A percentile compares a stretch with the other conserved stretches of the same genome.
Evolutionary conservation across 164 flowering plant species (phyloP).

Genomic region (Brasenia schreberi): DNA sequence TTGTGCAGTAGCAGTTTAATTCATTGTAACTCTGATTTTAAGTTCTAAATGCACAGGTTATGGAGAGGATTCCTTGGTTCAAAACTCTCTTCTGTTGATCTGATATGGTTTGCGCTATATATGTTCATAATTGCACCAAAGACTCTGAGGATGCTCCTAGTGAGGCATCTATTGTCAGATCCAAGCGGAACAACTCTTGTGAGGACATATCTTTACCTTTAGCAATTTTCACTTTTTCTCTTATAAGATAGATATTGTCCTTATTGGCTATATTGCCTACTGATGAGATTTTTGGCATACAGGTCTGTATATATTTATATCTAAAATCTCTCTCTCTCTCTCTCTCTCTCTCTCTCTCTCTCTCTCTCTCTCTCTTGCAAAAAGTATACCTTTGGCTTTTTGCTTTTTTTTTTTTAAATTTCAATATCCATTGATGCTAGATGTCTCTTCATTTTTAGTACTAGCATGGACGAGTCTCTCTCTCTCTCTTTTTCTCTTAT

Average conservation of each 20-base stretch:
- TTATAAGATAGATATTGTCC: background rate
- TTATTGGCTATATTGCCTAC: background rate
- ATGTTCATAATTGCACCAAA: conserved; percentile 91
- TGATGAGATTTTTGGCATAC: no score
- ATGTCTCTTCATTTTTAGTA: no score
- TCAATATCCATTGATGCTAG: no score
- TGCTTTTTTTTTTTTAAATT: no score
- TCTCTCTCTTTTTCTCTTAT: background rate
- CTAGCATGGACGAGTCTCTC: no score
- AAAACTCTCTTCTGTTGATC: conserved; percentile 68
- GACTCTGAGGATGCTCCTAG: conserved; percentile 58
- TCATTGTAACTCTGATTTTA: background rate
- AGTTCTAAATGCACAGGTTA: conserved; percentile 53
- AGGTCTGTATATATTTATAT: background rate
- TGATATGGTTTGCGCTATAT: conserved; percentile 69
- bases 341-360: background rate
- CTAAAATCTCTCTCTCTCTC: background rate
- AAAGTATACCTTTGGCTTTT: no score
- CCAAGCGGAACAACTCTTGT: conserved; percentile 84
- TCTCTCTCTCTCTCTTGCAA: no score
- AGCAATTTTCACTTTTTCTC: conserved; percentile 4
- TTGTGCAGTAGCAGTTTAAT: no score
- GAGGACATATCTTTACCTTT: conserved; percentile 62
- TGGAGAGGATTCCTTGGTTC: conserved; percentile 95
- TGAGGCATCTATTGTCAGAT: conserved; percentile 79